Evolutionary conservation across 345 rosid genomes (phyloP).

Genomic region (Clausena lansium): DNA sequence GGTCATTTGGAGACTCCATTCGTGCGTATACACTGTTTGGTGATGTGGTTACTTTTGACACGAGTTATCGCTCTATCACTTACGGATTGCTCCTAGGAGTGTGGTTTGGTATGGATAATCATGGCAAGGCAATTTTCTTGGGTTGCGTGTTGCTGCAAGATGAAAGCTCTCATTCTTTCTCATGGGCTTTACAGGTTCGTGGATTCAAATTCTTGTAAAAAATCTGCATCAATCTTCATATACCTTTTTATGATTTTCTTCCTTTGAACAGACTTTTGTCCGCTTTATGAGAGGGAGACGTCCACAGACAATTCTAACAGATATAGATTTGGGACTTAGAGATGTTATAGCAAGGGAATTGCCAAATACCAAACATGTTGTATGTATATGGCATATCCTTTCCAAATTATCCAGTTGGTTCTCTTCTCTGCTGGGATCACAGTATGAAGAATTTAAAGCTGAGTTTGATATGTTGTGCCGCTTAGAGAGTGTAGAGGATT

Average conservation of each 20-base stretch:
- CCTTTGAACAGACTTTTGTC: slow-evolving; percentile 76
- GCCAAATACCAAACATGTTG: slow-evolving; percentile 70
- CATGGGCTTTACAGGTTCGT: slow-evolving; percentile 98
- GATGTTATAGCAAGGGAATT: slow-evolving; percentile 78
- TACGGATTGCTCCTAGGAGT: slow-evolving; percentile 81
- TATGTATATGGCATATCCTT: slow-evolving; percentile 62
- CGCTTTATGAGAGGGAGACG: slow-evolving; percentile 74
- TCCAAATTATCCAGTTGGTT: slow-evolving; percentile 93
- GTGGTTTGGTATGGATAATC: slow-evolving; percentile 71
- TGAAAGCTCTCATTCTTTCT: slow-evolving; percentile 61
- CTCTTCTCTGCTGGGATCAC: slow-evolving; percentile 62
- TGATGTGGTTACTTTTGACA: slow-evolving; percentile 77
- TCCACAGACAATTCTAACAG: slow-evolving; percentile 83
- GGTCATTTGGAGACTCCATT: slow-evolving; percentile 75
- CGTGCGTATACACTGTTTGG: slow-evolving; percentile 62
- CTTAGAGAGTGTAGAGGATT: slow-evolving; percentile 59
- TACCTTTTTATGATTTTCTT: slow-evolving; percentile 34
- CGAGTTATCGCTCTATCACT: slow-evolving; percentile 70
- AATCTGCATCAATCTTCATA: slow-evolving; percentile 25
- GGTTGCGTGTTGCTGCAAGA: slow-evolving; percentile 87
- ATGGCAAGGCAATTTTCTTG: slow-evolving; percentile 67
- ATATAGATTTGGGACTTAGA: slow-evolving; percentile 75
- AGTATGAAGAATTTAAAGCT: slow-evolving; percentile 65
- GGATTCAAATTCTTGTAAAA: slow-evolving; percentile 32
- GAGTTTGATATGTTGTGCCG: slow-evolving; percentile 66